Evolutionary conservation across 805 yeast species (phyloP), one percentile per base, ranked within the genome.

Genomic region (Pichia scutulata): DNA sequence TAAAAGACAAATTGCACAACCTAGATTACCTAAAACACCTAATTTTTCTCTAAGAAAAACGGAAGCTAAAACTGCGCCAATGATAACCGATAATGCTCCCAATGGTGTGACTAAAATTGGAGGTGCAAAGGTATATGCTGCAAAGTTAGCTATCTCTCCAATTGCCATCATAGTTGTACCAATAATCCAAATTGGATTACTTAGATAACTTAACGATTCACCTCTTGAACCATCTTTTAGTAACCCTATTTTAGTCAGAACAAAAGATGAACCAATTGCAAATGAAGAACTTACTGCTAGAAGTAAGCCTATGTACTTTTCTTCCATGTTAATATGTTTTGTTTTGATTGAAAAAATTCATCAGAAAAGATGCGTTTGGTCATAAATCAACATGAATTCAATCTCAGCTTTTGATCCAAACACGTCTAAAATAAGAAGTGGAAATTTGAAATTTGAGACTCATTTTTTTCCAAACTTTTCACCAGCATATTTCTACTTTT

Each of bases 61-160:
- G 3, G 96, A 84, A 0, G 97, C 97, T 55, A 89, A 71, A 7
- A 89, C 88, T 2, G 97, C 96, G 16, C 97, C 97, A 53, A 89
- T 89, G 55, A 89, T 86, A 23, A 89, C 97, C 8, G 90, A 81
- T 25, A 89, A 71, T 0, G 97, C 97, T 13, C 97, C 97, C 49
- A 89, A 71, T 7, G 97, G 97, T 5, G 97, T 89, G 41, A 89
- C 97, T 58, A 89, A 69, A 55, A 89, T 86, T 1, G 96, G 95
- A 3, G 97, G 96, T 0, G 97, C 97, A 74, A 89, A 89, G 1
- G 96, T 89, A 64, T 89, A 89, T 0, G 97, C 97, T 4, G 96
- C 96, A 64, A 89, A 89, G 64, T 89, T 89, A 51, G 96, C 96
- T 40, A 89, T 69, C 63, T 89, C 97, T 7, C 97, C 97, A 22